Evolutionary conservation across 176 grass and related monocot genomes (phyloP).

Genomic region (Aegilops bicornis): DNA sequence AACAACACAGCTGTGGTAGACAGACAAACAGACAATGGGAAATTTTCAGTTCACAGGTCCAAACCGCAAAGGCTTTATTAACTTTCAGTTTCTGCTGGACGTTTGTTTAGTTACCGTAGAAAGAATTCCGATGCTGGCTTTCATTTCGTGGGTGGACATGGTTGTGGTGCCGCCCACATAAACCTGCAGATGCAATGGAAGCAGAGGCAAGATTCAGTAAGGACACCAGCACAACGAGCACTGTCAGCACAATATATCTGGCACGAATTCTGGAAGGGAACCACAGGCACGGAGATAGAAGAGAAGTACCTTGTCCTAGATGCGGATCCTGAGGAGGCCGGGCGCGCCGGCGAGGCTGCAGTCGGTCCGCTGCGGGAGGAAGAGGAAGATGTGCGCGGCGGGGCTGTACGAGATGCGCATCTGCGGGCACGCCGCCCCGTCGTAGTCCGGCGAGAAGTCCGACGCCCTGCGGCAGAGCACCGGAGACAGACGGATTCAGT

Average conservation of each 20-base stretch:
- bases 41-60: too few species aligned
- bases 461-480: conserved; percentile 45
- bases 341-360: conserved; percentile 85
- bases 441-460: conserved; percentile 66
- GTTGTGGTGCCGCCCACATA: conserved; percentile 85
- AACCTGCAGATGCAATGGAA: conserved; percentile 38
- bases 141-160: conserved; percentile 80
- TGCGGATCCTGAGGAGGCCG: conserved; percentile 73
- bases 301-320: conserved; percentile 54
- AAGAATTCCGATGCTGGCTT: conserved; percentile 88
- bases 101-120: conserved; percentile 52
- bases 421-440: conserved; percentile 62
- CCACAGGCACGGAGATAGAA: too few species aligned
- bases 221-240: neutral
- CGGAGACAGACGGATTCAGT: neutral
- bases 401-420: conserved; percentile 84
- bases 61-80: too few species aligned
- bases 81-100: too few species aligned
- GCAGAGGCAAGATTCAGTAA: neutral
- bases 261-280: neutral
- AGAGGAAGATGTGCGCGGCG: conserved; percentile 58
- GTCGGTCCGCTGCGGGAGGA: conserved; percentile 58
- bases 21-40: neutral
- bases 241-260: too few species aligned
- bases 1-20: conserved; percentile 61